Evolutionary conservation across 2,329 filamentous ascomycete genomes (phyloP), one percentile per base, ranked within the genome.

Genomic region (Talaromyces pinophilus): DNA sequence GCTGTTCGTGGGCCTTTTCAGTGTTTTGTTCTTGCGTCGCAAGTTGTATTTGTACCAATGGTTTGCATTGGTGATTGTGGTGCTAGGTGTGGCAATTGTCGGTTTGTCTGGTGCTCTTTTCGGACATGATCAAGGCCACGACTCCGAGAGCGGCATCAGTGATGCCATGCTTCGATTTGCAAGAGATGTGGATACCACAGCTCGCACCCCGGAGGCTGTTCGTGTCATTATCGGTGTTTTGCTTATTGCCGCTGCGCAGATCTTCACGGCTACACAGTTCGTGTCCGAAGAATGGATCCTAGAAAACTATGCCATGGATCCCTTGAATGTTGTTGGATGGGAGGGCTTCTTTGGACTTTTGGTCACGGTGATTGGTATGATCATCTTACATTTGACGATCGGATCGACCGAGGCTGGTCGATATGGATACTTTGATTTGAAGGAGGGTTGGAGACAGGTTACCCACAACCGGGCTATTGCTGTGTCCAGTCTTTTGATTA

Each of bases 261-360:
- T 99, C 75, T 98, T 99, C 77, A 98, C 95, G 0, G 95, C 95
- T 0, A 92, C 92, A 1, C 95, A 99, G 78, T 99, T 98, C 73
- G 95, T 98, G 28, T 82, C 96, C 2, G 95, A 99, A 78, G 95
- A 99, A 81, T 95, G 90, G 83, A 92, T 99, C 70, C 86, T 99
- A 75, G 88, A 91, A 77, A 85, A 88, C 70, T 92, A 91, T 72
- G 85, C 85, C n/a, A 85, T 91, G 78, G 91, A 95, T 72, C 94
- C 95, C 0, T 87, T 99, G 69, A 89, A 89, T 73, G 92, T 97
- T 22, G 95, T 99, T 35, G 94, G 93, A 38, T 99, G 93, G 93
- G 95, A 99, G 79, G 95, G 95, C 22, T 72, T 96, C 2, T 99
- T 98, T 76, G 95, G 95, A 0, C 93, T 98, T 74, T 71, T 82